Percentiles rank a stretch among this genome's conserved stretches.
phyloP scores from a whole-genome alignment of 257 asterid species.

The Scutellaria baicalensis region DNA sequence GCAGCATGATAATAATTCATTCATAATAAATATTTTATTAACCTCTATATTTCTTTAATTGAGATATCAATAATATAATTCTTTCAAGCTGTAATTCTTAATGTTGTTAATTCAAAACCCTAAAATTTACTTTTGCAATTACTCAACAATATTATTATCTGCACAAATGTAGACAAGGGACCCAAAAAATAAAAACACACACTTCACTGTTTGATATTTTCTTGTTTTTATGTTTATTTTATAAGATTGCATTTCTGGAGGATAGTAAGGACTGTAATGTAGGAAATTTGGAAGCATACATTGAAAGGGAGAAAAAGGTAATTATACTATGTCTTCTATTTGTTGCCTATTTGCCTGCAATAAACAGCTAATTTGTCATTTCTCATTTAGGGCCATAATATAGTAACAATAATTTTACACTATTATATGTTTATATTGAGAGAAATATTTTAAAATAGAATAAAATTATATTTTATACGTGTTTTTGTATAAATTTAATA shows the following conservation, averaged over 20 bases:
- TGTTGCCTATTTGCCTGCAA: slow-evolving; percentile 9
- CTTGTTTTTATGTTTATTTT: not conserved
- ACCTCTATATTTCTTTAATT: no score
- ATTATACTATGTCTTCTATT: not conserved
- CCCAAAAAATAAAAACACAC: not conserved
- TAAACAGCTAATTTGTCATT: not conserved
- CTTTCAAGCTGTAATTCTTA: no score
- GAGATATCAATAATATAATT: no score
- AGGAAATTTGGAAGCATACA: slow-evolving; percentile 17
- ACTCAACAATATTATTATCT: no score
- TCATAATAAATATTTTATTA: no score
- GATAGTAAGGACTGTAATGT: slow-evolving; percentile 24
- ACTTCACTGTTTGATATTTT: slow-evolving; percentile 1
- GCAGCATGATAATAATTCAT: no score
- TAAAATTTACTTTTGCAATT: not conserved
- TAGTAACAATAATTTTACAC: no score
- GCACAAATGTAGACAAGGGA: not conserved
- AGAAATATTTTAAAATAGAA: not conserved
- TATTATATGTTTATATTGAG: not conserved
- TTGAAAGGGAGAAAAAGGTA: not conserved
- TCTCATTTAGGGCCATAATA: not conserved
- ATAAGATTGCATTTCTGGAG: slow-evolving; percentile 19
- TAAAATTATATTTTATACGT: not conserved
- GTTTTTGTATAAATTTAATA: not conserved
- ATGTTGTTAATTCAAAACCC: no score